phyloP scores from a whole-genome alignment of 306 rosid species.

The Alnus glutinosa region DNA sequence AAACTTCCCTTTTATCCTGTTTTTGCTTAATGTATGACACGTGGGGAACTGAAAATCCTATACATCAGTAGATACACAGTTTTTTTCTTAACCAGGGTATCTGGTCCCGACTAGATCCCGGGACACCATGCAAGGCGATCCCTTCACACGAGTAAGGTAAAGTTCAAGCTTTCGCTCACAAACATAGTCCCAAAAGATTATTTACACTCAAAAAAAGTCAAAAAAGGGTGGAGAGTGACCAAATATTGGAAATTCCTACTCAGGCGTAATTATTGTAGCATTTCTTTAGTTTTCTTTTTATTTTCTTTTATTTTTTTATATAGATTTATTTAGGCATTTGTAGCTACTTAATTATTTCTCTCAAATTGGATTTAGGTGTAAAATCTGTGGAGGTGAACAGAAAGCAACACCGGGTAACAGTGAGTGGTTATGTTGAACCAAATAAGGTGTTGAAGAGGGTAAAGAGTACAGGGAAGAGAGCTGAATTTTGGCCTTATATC shows the following conservation, averaged over 20 bases:
- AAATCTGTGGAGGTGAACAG: conserved; percentile 80
- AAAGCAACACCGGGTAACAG: conserved; percentile 68
- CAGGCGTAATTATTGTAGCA: too few species aligned
- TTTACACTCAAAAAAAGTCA: too few species aligned
- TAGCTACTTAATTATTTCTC: neutral
- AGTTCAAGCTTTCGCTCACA: too few species aligned
- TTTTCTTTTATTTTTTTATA: neutral
- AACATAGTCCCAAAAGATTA: too few species aligned
- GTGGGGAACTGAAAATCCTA: neutral
- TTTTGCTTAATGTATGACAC: neutral
- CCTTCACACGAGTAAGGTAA: too few species aligned
- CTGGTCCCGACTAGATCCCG: too few species aligned
- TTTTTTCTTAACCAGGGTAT: too few species aligned
- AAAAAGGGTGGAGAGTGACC: too few species aligned
- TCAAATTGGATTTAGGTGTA: conserved; percentile 52
- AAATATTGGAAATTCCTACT: too few species aligned
- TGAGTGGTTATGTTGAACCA: conserved; percentile 80
- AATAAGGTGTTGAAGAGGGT: conserved; percentile 75
- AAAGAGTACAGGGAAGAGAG: conserved; percentile 66
- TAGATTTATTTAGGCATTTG: neutral
- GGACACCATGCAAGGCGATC: too few species aligned
- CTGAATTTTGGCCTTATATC: conserved; percentile 90
- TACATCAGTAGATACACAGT: neutral
- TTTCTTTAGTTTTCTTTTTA: neutral
- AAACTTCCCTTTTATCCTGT: too few species aligned